Evolutionary conservation across 352 stramenopile genomes (phyloP).

Genomic region (Phytophthora tubulina): DNA sequence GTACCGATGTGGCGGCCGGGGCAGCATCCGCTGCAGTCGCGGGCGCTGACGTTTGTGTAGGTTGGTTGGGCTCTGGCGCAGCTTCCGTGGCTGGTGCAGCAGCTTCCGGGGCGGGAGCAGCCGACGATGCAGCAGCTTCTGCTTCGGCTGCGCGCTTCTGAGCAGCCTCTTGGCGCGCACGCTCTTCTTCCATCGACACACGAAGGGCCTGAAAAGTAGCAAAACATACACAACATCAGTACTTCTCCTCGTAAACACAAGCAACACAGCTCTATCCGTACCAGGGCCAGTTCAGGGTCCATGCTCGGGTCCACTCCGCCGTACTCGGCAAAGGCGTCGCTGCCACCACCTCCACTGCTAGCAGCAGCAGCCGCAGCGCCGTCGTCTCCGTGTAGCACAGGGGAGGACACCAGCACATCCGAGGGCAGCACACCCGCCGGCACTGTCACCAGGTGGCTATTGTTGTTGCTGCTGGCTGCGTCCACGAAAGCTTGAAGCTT

Average conservation of each 20-base stretch:
- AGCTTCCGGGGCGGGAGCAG: slow-evolving; percentile 40
- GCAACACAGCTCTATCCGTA: slow-evolving; percentile 41
- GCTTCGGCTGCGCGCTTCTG: slow-evolving; percentile 92
- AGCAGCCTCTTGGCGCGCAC: slow-evolving; percentile 94
- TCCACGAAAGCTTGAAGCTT: slow-evolving; percentile 94
- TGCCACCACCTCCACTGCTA: slow-evolving; percentile 44
- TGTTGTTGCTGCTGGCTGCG: slow-evolving; percentile 94
- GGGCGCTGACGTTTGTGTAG: slow-evolving; percentile 42
- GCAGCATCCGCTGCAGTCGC: slow-evolving; percentile 28
- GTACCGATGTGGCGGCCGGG: slow-evolving; percentile 36
- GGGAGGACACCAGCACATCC: slow-evolving; percentile 97
- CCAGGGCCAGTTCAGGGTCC: slow-evolving; percentile 98
- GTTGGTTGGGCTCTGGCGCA: slow-evolving; percentile 46
- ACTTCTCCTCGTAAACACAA: not conserved
- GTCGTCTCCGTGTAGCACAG: slow-evolving; percentile 93
- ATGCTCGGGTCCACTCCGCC: slow-evolving; percentile 98
- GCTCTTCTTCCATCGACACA: slow-evolving; percentile 99
- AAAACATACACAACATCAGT: slow-evolving; percentile 17
- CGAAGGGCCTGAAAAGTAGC: slow-evolving; percentile 77
- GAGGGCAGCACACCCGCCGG: slow-evolving; percentile 96
- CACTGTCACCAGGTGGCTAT: slow-evolving; percentile 97
- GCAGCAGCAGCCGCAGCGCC: slow-evolving; percentile 54
- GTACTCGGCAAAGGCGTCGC: slow-evolving; percentile 93
- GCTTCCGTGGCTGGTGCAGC: slow-evolving; percentile 59
- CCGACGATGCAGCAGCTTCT: slow-evolving; percentile 71